Evolutionary conservation across 2,329 filamentous ascomycete genomes (phyloP).

Genomic region (Fusarium devonianum): DNA sequence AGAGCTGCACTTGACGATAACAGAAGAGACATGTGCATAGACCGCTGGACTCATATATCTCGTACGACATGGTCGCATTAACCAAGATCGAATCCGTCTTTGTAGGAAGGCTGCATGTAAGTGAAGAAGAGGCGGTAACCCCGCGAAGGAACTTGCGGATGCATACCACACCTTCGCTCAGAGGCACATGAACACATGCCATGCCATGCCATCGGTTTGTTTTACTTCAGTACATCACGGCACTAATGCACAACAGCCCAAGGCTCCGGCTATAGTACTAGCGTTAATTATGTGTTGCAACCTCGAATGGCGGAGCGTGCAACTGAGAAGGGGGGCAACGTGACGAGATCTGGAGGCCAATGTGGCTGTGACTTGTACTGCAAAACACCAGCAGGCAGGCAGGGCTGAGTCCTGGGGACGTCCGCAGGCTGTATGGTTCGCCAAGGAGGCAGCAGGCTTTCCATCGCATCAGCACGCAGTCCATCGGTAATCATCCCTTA

Average conservation of each 20-base stretch:
- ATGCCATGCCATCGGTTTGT: too few relatives aligned
- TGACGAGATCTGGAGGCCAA: constrained; percentile 16
- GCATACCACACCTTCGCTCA: too few relatives aligned
- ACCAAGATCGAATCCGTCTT: not conserved
- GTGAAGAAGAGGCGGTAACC: constrained; percentile 9
- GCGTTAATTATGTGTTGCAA: constrained; percentile 1
- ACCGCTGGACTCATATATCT: not conserved
- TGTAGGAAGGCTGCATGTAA: constrained; percentile 18
- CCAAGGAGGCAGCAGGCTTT: too few relatives aligned
- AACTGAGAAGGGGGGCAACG: constrained; percentile 2
- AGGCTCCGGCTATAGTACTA: too few relatives aligned
- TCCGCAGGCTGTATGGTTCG: too few relatives aligned
- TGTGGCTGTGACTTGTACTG: too few relatives aligned
- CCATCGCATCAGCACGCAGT: too few relatives aligned
- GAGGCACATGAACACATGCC: constrained; percentile 5
- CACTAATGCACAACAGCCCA: constrained; percentile 14
- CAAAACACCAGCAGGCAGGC: too few relatives aligned
- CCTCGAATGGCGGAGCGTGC: constrained; percentile 11
- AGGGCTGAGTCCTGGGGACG: constrained; percentile 27
- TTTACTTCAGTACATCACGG: constrained; percentile 9
- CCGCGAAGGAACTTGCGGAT: not conserved
- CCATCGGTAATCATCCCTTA: too few relatives aligned
- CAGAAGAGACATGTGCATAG: too few relatives aligned
- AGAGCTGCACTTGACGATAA: too few relatives aligned
- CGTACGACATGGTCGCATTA: constrained; percentile 2